Conservation (phyloP, 2,329 filamentous ascomycete genomes). For the Fusarium pseudoanthophilum region DNA sequence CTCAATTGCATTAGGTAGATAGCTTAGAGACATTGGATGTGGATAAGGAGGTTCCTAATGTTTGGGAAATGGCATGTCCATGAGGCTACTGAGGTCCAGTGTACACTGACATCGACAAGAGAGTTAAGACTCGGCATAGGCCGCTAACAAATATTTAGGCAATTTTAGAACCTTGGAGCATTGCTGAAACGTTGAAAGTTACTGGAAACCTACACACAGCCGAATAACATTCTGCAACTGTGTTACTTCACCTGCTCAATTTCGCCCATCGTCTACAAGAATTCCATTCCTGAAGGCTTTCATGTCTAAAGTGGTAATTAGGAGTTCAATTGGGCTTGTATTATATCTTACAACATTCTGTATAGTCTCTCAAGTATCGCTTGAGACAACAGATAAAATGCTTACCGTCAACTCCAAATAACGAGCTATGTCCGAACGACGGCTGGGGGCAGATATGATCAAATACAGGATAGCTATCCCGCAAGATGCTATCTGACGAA, state of each 20-base stretch:
- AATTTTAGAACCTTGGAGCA: background rate
- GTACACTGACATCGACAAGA: background rate
- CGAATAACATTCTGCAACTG: background rate
- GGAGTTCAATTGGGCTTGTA: background rate
- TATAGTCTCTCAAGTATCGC: background rate
- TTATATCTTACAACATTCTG: background rate
- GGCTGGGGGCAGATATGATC: background rate
- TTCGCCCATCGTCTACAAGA: background rate
- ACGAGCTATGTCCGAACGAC: background rate
- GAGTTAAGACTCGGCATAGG: background rate
- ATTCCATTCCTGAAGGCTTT: background rate
- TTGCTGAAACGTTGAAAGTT: background rate
- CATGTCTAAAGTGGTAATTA: background rate
- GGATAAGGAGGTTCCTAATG: background rate
- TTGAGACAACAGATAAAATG: background rate
- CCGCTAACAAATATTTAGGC: background rate
- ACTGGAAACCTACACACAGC: background rate
- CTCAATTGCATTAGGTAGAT: background rate
- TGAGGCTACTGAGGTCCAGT: background rate
- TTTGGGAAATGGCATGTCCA: background rate
- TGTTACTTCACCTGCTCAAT: background rate
- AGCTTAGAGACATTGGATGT: background rate
- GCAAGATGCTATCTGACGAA: background rate
- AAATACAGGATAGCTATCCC: background rate
- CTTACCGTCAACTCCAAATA: background rate